Evolutionary conservation across 192 early-diverging fungal species (phyloP).

Genomic region (Phycomyces nitens): DNA sequence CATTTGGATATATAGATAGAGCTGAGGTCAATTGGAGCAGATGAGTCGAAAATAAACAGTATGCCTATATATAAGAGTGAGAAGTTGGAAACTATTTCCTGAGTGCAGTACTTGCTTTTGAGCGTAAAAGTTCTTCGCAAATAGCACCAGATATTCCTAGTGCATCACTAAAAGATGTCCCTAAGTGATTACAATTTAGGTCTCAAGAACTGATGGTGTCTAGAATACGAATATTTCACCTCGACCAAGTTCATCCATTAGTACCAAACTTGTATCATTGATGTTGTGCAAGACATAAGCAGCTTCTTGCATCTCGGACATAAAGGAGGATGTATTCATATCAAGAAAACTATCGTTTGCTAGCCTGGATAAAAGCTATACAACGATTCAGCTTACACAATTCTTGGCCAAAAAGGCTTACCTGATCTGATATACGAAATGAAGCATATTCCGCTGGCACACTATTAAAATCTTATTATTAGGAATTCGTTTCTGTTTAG

Average conservation of each 20-base stretch:
- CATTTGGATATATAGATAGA: conserved; percentile 44
- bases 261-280: conserved; percentile 63
- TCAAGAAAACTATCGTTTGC: not conserved
- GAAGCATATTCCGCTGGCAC: conserved; percentile 84
- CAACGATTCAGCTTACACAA: not conserved
- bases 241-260: conserved; percentile 92
- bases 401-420: conserved; percentile 17
- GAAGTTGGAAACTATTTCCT: not conserved
- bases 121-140: conserved; percentile 57
- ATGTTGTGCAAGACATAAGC: conserved; percentile 76
- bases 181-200: not conserved
- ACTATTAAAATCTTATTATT: not conserved
- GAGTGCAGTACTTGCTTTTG: conserved; percentile 46
- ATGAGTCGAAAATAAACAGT: conserved; percentile 68
- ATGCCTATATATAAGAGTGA: not conserved
- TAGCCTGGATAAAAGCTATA: not conserved
- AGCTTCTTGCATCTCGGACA: conserved; percentile 85
- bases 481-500: not conserved
- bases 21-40: conserved; percentile 64
- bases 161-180: conserved; percentile 61
- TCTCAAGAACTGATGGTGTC: too few relatives aligned
- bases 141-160: conserved; percentile 71
- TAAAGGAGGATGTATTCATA: conserved; percentile 49
- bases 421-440: conserved; percentile 59
- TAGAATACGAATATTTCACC: conserved; percentile 11